phyloP scores from a whole-genome alignment of 306 rosid species.

The Hippophae gyantsensis region DNA sequence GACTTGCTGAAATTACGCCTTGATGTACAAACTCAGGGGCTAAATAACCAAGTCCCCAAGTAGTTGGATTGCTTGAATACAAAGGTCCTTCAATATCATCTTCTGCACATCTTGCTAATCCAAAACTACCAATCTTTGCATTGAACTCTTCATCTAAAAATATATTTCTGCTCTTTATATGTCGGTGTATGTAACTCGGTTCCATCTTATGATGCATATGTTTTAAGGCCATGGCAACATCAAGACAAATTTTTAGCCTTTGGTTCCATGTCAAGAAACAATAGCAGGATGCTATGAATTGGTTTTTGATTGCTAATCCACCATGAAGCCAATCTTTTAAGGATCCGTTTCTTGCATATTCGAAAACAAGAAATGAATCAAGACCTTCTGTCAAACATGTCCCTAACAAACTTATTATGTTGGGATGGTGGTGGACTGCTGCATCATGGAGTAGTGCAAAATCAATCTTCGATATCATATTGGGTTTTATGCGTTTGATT shows the following conservation, averaged over 20 bases:
- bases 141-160: slow-evolving; percentile 82
- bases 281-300: slow-evolving; percentile 81
- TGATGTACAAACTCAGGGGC: slow-evolving; percentile 70
- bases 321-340: slow-evolving; percentile 92
- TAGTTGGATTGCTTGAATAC: slow-evolving; percentile 38
- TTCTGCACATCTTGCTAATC: slow-evolving; percentile 56
- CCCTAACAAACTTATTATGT: slow-evolving; percentile 60
- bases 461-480: slow-evolving; percentile 39
- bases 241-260: slow-evolving; percentile 66
- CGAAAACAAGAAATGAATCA: slow-evolving; percentile 59
- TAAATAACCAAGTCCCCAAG: slow-evolving; percentile 54
- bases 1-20: slow-evolving; percentile 51
- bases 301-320: slow-evolving; percentile 85
- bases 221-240: slow-evolving; percentile 66
- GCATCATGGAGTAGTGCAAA: slow-evolving; percentile 41
- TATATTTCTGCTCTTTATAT: slow-evolving; percentile 70
- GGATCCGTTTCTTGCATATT: slow-evolving; percentile 76
- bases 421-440: slow-evolving; percentile 60
- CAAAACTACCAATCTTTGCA: slow-evolving; percentile 71
- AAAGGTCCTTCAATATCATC: slow-evolving; percentile 33
- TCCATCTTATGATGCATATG: slow-evolving; percentile 70
- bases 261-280: slow-evolving; percentile 90
- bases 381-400: slow-evolving; percentile 40
- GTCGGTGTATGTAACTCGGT: slow-evolving; percentile 59
- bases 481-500: slow-evolving; percentile 36